Conservation (phyloP, 164 flowering plant genomes). For the Pachysandra terminalis region DNA sequence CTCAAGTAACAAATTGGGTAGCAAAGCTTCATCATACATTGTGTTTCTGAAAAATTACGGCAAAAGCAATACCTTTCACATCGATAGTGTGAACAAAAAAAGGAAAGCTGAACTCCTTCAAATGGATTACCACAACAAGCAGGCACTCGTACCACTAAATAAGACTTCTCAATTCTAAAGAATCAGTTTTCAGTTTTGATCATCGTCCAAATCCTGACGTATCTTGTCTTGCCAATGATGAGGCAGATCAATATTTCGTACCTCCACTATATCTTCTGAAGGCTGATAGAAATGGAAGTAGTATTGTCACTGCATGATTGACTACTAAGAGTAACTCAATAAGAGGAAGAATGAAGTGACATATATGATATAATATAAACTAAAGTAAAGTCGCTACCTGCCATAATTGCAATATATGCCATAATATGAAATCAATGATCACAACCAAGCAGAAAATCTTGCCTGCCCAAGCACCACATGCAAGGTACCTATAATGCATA, state of each 20-base stretch:
- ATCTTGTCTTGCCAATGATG: constrained; percentile 15
- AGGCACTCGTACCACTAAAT: background rate
- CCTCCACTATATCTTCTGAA: constrained; percentile 63
- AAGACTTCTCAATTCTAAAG: background rate
- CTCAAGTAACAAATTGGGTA: too few relatives aligned
- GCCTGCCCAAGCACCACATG: constrained; percentile 97
- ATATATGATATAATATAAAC: background rate
- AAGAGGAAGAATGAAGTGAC: background rate
- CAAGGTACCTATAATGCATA: constrained; percentile 52
- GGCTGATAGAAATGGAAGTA: constrained; percentile 37
- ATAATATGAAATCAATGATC: constrained; percentile 75
- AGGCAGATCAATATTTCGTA: constrained; percentile 36
- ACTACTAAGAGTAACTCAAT: background rate
- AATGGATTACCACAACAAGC: background rate
- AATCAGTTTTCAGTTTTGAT: background rate
- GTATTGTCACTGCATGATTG: background rate
- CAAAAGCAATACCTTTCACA: too few relatives aligned
- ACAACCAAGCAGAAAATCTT: constrained; percentile 89
- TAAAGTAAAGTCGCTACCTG: constrained; percentile 41
- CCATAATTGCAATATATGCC: constrained; percentile 63
- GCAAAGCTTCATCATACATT: too few relatives aligned
- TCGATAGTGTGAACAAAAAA: too few relatives aligned
- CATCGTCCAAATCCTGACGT: background rate
- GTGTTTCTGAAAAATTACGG: too few relatives aligned
- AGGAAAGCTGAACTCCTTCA: too few relatives aligned